Conservation (phyloP, 1,284 basidiomycete species). For the Fomitopsis schrenkii region DNA sequence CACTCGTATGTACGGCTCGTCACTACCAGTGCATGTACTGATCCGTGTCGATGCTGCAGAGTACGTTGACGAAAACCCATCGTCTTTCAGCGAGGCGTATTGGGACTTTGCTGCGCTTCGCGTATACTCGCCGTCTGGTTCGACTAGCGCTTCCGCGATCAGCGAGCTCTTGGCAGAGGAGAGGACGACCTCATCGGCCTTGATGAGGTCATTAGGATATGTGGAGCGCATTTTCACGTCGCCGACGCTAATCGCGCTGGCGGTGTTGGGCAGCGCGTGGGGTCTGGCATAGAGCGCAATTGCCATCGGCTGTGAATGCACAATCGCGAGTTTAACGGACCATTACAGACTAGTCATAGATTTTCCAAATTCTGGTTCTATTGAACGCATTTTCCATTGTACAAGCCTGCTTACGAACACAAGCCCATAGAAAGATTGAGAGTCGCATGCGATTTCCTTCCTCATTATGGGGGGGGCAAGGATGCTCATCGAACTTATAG, state of each 20-base stretch:
- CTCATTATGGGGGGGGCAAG: too few species aligned
- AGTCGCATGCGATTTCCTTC: too few species aligned
- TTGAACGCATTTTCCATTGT: too few species aligned
- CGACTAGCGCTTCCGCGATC: not conserved
- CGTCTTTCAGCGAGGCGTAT: conserved; percentile 61
- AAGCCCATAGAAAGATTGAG: too few species aligned
- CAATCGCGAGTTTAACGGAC: too few species aligned
- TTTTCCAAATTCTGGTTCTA: too few species aligned
- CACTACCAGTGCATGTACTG: not conserved
- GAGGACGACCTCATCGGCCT: not conserved
- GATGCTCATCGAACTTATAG: too few species aligned
- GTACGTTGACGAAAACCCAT: conserved; percentile 60
- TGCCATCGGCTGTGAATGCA: too few species aligned
- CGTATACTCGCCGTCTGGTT: not conserved
- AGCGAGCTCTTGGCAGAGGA: not conserved
- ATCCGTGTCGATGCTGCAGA: conserved; percentile 28
- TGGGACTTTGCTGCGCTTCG: conserved; percentile 24
- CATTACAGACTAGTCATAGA: too few species aligned
- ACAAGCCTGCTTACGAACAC: too few species aligned
- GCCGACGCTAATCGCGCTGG: not conserved
- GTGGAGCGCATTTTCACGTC: not conserved
- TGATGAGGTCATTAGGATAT: not conserved
- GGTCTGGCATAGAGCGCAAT: not conserved
- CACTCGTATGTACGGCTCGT: conserved; percentile 27
- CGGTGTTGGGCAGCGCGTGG: not conserved